Evolutionary conservation across 768 basidiomycete species (phyloP), one percentile per base, ranked within the genome.

Genomic region (Lactarius indigo): DNA sequence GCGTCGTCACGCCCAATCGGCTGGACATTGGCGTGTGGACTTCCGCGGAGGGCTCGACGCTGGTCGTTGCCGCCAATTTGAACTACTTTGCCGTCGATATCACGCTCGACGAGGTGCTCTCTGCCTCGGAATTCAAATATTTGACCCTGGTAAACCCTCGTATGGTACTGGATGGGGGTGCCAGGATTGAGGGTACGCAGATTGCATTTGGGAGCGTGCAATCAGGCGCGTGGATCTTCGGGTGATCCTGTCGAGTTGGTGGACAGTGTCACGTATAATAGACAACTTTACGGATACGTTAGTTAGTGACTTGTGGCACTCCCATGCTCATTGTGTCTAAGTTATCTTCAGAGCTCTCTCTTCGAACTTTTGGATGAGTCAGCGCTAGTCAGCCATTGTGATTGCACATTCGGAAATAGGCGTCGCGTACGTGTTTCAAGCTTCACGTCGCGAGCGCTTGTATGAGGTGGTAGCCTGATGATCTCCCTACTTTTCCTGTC

Each of bases 1-100:
- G 60, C 52, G 26, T 69, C 23, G 10, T 65, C 39, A 66, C 54
- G 8, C 1, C 57, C 2, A 18, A 31, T 20, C 61, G 68, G 42
- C 26, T 66, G 47, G 64, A 69, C 42, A 12, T 69, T 18, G 68
- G 68, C 20, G 52, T 69, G 12, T 69, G 68, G 68, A 30, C 33
- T 13, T n/a, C n/a, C 8, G 41, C 41, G 20, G 35, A 41, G 0
- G 62, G 61, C 5, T 17, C 8, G 37, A 33, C 28, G 52, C 68
- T 69, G 33, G 52, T 64, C 4, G n/a, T 69, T 20, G 65, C 41
- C 18, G n/a, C 57, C 50, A 69, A 66, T n/a, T 30, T 66, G 64
- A 69, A 69, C 50, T 63, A 66, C 23, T 55, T 44, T 10, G 4
- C 63, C 26, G 31, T 17, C 18, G 39, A 15, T 17, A n/a, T 59